Evolutionary conservation across 441 rosid genomes (phyloP).

Genomic region (Pelargonium cotyledonis): DNA sequence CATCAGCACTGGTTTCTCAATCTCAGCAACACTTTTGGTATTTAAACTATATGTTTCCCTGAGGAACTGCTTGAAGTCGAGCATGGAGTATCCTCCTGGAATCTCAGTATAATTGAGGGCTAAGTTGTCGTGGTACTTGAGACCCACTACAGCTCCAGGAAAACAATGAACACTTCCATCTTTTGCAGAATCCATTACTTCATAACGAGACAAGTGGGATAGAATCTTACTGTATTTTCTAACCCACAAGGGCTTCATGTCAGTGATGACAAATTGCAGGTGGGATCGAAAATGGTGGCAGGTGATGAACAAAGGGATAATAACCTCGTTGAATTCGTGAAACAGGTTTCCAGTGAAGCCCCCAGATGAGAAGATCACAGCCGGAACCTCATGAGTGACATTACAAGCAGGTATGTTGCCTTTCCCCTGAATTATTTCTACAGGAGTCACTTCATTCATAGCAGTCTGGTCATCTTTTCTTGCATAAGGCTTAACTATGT

Average conservation of each 20-base stretch:
- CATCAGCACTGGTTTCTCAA: constrained; percentile 25
- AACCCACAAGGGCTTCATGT: constrained; percentile 27
- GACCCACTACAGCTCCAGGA: constrained; percentile 32
- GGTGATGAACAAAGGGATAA: constrained; percentile 33
- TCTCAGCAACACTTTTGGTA: constrained; percentile 1
- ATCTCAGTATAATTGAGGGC: constrained; percentile 22
- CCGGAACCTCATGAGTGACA: constrained; percentile 23
- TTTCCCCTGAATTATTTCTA: constrained; percentile 22
- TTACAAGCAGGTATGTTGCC: constrained; percentile 21
- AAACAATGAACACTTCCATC: constrained; percentile 29
- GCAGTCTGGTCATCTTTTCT: constrained; percentile 10
- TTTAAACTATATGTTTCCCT: constrained; percentile 25
- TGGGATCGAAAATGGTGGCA: constrained; percentile 23
- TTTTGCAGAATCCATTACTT: constrained; percentile 16
- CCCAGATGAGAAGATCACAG: constrained; percentile 27
- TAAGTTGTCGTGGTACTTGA: constrained; percentile 23
- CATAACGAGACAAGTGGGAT: constrained; percentile 18
- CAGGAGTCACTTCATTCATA: constrained; percentile 20
- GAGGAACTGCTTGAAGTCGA: constrained; percentile 29
- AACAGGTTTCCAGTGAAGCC: constrained; percentile 32
- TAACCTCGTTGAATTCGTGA: constrained; percentile 34
- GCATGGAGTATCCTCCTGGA: constrained; percentile 32
- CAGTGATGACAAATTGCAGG: constrained; percentile 24
- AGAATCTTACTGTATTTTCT: constrained; percentile 23
- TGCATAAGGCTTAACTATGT: constrained; percentile 22